Conservation (phyloP, 2,329 filamentous ascomycete species). For the Colletotrichum coccodes region DNA sequence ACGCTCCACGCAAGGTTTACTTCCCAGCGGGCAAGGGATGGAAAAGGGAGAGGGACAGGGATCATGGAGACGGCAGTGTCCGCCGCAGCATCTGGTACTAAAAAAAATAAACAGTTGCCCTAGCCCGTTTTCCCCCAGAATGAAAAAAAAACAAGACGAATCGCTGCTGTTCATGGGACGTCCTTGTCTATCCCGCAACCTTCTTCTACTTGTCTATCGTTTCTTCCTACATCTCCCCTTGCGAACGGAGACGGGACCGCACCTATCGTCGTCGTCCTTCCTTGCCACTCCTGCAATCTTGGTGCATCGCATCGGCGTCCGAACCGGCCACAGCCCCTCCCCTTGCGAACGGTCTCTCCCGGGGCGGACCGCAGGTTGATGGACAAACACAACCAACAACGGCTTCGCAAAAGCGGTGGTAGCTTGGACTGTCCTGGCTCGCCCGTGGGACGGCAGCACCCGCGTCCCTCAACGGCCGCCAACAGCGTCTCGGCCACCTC, state of each 20-base stretch:
- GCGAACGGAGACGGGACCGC: neutral
- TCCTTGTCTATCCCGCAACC: conserved; percentile 21
- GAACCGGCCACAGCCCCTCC: neutral
- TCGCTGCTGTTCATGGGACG: conserved; percentile 21
- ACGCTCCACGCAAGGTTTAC: neutral
- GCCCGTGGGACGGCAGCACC: conserved; percentile 8
- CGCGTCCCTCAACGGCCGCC: conserved; percentile 24
- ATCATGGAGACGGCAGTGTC: neutral
- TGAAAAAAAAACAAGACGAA: conserved; percentile 15
- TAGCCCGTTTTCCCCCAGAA: conserved; percentile 12
- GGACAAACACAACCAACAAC: conserved; percentile 18
- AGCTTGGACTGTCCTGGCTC: neutral
- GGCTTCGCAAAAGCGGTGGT: conserved; percentile 10
- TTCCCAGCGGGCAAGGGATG: neutral
- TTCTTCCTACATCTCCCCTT: neutral
- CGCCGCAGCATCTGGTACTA: neutral
- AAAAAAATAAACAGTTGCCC: conserved; percentile 23
- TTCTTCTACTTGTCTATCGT: conserved; percentile 5
- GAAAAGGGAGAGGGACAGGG: conserved; percentile 9
- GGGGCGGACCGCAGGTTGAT: conserved; percentile 27
- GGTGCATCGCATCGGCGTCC: conserved; percentile 11
- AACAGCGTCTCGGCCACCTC: conserved; percentile 31
- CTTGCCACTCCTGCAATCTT: neutral
- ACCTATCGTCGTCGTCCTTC: neutral
- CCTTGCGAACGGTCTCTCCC: neutral